Evolutionary conservation across 441 rosid species (phyloP), one percentile per base, ranked within the genome.

Genomic region (Adansonia madagascariensis): DNA sequence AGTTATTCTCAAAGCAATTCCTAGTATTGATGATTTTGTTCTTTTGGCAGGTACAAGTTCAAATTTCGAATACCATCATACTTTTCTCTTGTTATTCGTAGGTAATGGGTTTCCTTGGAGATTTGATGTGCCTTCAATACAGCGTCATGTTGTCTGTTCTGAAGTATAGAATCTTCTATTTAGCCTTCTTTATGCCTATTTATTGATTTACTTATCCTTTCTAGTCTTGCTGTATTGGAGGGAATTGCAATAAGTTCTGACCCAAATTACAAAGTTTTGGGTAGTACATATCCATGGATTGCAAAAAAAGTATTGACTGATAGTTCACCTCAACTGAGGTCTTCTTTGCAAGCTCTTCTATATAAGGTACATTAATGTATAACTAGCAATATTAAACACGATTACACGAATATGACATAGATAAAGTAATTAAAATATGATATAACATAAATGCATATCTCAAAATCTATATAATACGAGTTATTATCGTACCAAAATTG

Each of bases 261-360:
- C 83, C 97, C 97, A 80, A 86, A 89, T 80, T 95, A 95, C 91
- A 95, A 95, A 85, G 99, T 95, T 73, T 83, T 95, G 87, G 94
- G 99, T 27, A 92, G 98, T 79, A 94, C 99, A 72, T 95, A 94
- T 80, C 99, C 99, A 22, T 95, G 98, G 98, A 93, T 95, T 83
- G 97, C 99, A 52, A 92, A 88, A 83, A 95, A 95, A 86, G 90
- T 95, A 50, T 82, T 95, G 74, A 92, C 93, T 62, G 95, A 95
- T 75, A 86, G 93, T 86, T 95, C 99, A 75, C 97, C 98, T 0
- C 88, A 94, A 84, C 88, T 93, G 82, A 91, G 85, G 85, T 84
- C 92, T 71, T 90, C 99, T 81, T 85, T 95, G 78, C 89, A 80
- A 76, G 78, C 87, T 82, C 93, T 95, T 84, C 93, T 95, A 66